Conservation (phyloP, 2,329 filamentous ascomycete species). For the Ilyonectria mors-panacis region DNA sequence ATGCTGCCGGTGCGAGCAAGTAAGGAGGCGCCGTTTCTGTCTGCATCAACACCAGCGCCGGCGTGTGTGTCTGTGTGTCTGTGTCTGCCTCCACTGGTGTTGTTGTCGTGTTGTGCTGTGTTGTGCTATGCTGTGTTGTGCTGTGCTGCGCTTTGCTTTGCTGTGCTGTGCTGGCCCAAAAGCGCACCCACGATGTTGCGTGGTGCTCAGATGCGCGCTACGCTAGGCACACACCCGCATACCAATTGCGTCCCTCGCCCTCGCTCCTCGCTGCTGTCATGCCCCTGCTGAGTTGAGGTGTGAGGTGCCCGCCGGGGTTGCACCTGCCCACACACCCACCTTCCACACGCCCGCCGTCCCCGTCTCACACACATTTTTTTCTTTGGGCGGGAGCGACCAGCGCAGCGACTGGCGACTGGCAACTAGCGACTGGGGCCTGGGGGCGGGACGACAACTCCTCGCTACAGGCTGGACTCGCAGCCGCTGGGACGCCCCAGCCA, state of each 20-base stretch:
- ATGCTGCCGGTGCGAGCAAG: not conserved
- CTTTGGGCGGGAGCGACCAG: conserved; percentile 17
- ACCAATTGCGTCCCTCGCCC: conserved; percentile 15
- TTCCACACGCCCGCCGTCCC: conserved; percentile 32
- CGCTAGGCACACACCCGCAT: conserved; percentile 19
- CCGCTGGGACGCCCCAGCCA: conserved; percentile 23
- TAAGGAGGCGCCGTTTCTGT: conserved; percentile 1
- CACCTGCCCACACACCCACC: conserved; percentile 19
- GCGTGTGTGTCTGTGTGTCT: not conserved
- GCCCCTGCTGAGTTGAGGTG: conserved; percentile 14
- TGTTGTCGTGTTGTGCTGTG: conserved; percentile 15
- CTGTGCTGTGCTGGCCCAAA: conserved; percentile 28
- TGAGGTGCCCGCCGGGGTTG: conserved; percentile 16
- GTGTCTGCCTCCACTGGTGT: not conserved
- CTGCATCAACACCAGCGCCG: conserved; percentile 1
- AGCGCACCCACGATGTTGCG: conserved; percentile 27
- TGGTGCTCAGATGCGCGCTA: conserved; percentile 31
- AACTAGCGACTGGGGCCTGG: conserved; percentile 4
- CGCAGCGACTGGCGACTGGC: conserved; percentile 11
- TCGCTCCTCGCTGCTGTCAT: conserved; percentile 6
- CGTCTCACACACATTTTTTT: conserved; percentile 37
- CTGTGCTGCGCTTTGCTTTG: conserved; percentile 18
- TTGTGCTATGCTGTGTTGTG: conserved; percentile 11
- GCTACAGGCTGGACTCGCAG: conserved; percentile 37
- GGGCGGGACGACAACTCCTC: conserved; percentile 40